Percentiles rank a stretch among this genome's conserved stretches.
Evolutionary conservation across 495 filamentous ascomycete genomes (phyloP).

Genomic region (Neurospora sp.): DNA sequence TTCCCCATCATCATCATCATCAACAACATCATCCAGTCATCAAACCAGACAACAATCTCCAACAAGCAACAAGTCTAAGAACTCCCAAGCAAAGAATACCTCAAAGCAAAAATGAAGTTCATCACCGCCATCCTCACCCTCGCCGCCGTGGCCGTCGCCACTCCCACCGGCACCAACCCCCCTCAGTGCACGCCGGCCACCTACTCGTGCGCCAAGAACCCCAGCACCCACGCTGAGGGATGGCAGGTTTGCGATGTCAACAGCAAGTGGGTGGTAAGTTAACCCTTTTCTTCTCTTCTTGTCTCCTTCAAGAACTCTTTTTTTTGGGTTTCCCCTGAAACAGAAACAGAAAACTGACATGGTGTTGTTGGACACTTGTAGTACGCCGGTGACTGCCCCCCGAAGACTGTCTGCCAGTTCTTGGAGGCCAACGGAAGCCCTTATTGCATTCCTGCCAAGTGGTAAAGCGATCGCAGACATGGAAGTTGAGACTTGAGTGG

Average conservation of each 20-base stretch:
- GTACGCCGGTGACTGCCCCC: constrained; percentile 13
- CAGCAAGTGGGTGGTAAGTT: constrained; percentile 17
- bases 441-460: constrained; percentile 15
- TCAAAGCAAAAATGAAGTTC: constrained; percentile 19
- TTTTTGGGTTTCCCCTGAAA: background rate
- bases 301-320: background rate
- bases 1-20: background rate
- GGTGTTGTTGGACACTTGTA: background rate
- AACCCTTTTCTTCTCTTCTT: background rate
- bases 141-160: constrained; percentile 11
- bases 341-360: background rate
- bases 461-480: background rate
- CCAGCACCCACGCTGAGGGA: constrained; percentile 2
- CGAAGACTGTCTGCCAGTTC: constrained; percentile 15
- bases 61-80: background rate
- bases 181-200: constrained; percentile 17
- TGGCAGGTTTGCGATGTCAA: constrained; percentile 21
- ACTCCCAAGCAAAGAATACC: background rate
- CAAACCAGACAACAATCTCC: background rate
- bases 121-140: constrained; percentile 10
- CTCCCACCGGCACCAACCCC: background rate
- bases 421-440: constrained; percentile 15
- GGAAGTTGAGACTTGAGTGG: background rate
- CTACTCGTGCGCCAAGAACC: constrained; percentile 15
- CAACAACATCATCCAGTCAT: background rate